Conservation (phyloP, 73 alveolate species). For the Blepharisma stoltei region DNA sequence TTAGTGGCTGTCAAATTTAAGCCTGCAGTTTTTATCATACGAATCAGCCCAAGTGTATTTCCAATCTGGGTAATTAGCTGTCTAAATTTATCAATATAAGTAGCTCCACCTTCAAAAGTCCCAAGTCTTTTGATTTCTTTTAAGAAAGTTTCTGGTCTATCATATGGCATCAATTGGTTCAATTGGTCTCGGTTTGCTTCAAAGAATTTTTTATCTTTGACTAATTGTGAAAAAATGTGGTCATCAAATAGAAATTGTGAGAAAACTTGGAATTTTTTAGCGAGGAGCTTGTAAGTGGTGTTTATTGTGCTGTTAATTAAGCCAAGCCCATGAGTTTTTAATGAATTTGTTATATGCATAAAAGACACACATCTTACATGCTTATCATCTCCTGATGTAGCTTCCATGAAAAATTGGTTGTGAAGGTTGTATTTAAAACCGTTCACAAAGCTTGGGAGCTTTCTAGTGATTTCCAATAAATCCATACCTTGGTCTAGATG, state of each 20-base stretch:
- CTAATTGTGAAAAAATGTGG: conserved; percentile 76
- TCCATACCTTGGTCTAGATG: conserved; percentile 94
- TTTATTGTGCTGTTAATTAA: conserved; percentile 88
- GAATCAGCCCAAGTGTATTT: conserved; percentile 91
- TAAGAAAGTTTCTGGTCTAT: conserved; percentile 78
- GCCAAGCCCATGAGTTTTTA: conserved; percentile 97
- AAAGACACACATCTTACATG: conserved; percentile 10
- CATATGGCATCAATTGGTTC: conserved; percentile 85
- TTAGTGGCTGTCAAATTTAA: conserved; percentile 84
- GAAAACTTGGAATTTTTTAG: conserved; percentile 68
- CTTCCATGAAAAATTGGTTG: conserved; percentile 85
- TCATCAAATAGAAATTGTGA: conserved; percentile 90
- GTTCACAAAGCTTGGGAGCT: conserved; percentile 73
- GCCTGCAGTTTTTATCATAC: conserved; percentile 91
- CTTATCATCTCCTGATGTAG: conserved; percentile 10
- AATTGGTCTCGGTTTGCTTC: conserved; percentile 83
- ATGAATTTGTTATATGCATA: conserved; percentile 75
- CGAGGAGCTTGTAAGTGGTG: conserved; percentile 84
- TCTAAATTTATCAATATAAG: conserved; percentile 82
- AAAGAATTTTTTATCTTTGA: conserved; percentile 87
- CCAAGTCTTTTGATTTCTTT: conserved; percentile 84
- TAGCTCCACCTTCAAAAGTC: conserved; percentile 70
- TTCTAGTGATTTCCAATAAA: conserved; percentile 77
- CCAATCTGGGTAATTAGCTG: conserved; percentile 94
- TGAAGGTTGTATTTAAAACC: conserved; percentile 92